phyloP scores from a whole-genome alignment of 352 stramenopile species.

The Phytophthora foliorum region DNA sequence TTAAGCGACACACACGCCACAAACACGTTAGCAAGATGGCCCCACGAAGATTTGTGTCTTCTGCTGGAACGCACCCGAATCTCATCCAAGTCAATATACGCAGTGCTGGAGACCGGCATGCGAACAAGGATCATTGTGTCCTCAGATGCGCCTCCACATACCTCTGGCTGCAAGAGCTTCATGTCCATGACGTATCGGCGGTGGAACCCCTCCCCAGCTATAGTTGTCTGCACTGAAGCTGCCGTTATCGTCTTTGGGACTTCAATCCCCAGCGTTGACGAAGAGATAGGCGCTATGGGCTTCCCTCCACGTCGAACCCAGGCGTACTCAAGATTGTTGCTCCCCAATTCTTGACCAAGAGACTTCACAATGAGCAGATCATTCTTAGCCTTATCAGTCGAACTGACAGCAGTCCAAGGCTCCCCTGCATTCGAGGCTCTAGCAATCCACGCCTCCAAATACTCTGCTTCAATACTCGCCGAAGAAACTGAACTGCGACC shows the following conservation, averaged over 20 bases:
- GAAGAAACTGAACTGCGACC: constrained; percentile 14
- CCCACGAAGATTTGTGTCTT: not conserved
- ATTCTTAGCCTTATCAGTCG: constrained; percentile 1
- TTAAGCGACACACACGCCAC: not conserved
- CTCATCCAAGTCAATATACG: constrained; percentile 68
- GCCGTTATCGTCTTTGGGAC: constrained; percentile 5
- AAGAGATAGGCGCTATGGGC: not conserved
- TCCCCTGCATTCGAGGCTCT: not conserved
- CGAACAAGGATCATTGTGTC: constrained; percentile 45
- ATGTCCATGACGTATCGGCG: constrained; percentile 50
- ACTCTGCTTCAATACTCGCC: constrained; percentile 22
- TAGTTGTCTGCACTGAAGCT: constrained; percentile 33
- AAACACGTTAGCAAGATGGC: constrained; percentile 4
- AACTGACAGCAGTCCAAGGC: constrained; percentile 12
- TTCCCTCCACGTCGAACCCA: constrained; percentile 29
- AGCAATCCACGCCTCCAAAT: constrained; percentile 32
- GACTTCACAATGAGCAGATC: constrained; percentile 31
- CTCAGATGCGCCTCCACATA: constrained; percentile 3
- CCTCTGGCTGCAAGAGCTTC: constrained; percentile 24
- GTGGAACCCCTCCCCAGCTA: constrained; percentile 57
- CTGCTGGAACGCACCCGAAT: constrained; percentile 45
- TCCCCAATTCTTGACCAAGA: constrained; percentile 5
- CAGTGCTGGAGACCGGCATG: constrained; percentile 48
- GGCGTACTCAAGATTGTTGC: constrained; percentile 30
- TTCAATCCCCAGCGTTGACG: constrained; percentile 14